Evolutionary conservation across 306 rosid species (phyloP).

Genomic region (Styphnolobium japonicum): DNA sequence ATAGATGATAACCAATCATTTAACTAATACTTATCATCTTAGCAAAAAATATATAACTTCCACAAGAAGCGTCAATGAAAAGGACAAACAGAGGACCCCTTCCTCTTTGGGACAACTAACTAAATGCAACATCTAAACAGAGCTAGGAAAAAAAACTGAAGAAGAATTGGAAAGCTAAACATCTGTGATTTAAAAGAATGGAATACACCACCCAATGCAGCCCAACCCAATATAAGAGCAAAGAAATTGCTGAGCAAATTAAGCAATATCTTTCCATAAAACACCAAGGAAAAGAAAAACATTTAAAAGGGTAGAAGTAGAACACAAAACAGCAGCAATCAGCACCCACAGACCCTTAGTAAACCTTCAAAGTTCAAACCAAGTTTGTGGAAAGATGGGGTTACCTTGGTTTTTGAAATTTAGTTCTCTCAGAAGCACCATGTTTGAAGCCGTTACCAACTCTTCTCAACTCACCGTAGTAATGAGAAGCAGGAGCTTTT

Average conservation of each 20-base stretch:
- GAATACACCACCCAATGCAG: not conserved
- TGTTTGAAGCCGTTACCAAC: constrained; percentile 33
- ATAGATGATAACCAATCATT: constrained; percentile 36
- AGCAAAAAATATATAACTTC: constrained; percentile 28
- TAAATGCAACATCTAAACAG: too few species aligned
- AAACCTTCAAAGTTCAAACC: constrained; percentile 14
- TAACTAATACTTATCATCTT: constrained; percentile 1
- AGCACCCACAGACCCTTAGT: not conserved
- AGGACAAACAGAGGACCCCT: not conserved
- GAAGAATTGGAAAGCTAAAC: not conserved
- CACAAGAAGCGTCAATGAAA: constrained; percentile 33
- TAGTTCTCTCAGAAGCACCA: constrained; percentile 50
- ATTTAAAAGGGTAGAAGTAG: not conserved
- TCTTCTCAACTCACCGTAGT: constrained; percentile 48
- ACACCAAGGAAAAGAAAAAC: not conserved
- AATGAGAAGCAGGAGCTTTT: constrained; percentile 63
- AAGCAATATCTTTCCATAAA: not conserved
- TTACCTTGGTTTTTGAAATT: constrained; percentile 71
- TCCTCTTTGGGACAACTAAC: constrained; percentile 10
- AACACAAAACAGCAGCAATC: not conserved
- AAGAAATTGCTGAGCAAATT: not conserved
- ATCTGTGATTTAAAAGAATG: not conserved
- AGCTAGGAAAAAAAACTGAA: constrained; percentile 7
- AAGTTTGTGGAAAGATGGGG: not conserved
- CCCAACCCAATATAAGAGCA: not conserved